Evolutionary conservation across 495 filamentous ascomycete genomes (phyloP), one percentile per base, ranked within the genome.

Genomic region (Glonium stellatum): DNA sequence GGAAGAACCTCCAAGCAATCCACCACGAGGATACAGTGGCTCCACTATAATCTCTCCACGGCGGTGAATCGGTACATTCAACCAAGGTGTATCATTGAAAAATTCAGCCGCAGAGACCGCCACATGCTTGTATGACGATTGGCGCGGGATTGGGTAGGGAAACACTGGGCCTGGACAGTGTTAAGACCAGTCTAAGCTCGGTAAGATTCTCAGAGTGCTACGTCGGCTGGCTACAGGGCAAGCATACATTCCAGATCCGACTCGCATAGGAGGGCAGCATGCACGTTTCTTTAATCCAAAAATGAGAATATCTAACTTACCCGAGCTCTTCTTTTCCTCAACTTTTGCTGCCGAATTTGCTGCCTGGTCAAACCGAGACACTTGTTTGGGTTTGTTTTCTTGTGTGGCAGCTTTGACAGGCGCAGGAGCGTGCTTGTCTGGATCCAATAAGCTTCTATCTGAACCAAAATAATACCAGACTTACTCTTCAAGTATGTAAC

Each of bases 41-140:
- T 86, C 78, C 22, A 89, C 74, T 36, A 90, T 76, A 22, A 92
- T 80, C 44, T 81, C 74, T 39, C 85, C 82, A 59, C 82, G 82
- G 22, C 89, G 84, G 52, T 89, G 73, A 22, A 71, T 64, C 22
- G 91, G 89, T 34, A 95, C 77, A 59, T 87, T 84, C 22, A 90
- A 79, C 93, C 93, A 98, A 0, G 92, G 90, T 60, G 83, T 84
- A 67, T 95, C 93, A 57, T 75, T 77, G 69, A 96, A 98, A 76
- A 92, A 88, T 25, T 82, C 78, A 21, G 75, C 70, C 12, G 77
- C 73, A 23, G 76, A 75, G 19, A 62, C 25, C 15, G 37, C 6
- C 34, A 37, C 3, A 39, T 58, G 31, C 46, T 36, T 8, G 36
- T 12, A 19, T 18, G 55, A 47, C 19, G 60, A 49, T 13, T 39